Conservation (phyloP, 164 flowering plant genomes). For the Warburgia ugandensis region DNA sequence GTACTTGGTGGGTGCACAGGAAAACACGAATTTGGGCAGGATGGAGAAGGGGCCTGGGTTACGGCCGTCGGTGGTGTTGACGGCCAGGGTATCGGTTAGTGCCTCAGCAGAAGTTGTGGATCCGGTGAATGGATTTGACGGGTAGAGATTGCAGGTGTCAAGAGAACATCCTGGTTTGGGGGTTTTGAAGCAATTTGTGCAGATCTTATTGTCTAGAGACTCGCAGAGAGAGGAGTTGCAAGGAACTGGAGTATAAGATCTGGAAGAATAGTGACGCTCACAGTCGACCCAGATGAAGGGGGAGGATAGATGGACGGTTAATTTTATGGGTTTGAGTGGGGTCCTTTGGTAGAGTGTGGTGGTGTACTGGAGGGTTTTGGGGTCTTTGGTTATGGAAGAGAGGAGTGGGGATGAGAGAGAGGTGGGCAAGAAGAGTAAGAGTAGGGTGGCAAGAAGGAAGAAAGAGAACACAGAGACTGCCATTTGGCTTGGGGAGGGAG, state of each 20-base stretch:
- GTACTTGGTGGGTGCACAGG: slow-evolving; percentile 14
- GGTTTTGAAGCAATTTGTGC: neutral
- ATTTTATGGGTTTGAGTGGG: slow-evolving; percentile 1
- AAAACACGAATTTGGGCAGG: slow-evolving; percentile 16
- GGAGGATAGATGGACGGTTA: slow-evolving; percentile 14
- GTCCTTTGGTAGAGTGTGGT: slow-evolving; percentile 9
- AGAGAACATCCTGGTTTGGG: slow-evolving; percentile 20
- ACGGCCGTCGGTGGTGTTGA: slow-evolving; percentile 20
- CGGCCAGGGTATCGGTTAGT: slow-evolving; percentile 15
- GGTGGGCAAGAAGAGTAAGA: too few species aligned
- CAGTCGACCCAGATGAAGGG: slow-evolving; percentile 15
- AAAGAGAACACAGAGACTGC: too few species aligned
- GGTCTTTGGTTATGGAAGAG: slow-evolving; percentile 9
- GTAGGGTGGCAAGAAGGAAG: too few species aligned
- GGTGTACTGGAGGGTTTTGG: slow-evolving; percentile 12
- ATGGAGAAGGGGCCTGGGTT: slow-evolving; percentile 15
- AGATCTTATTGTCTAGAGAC: too few species aligned
- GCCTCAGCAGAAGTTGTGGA: slow-evolving; percentile 1
- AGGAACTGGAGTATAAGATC: slow-evolving; percentile 3
- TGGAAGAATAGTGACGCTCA: slow-evolving; percentile 8
- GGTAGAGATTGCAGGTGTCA: slow-evolving; percentile 13
- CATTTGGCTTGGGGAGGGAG: too few species aligned
- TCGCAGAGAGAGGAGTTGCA: slow-evolving; percentile 9
- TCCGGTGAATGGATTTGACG: slow-evolving; percentile 7
- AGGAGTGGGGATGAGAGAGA: too few species aligned